These are phyloP conservation scores for Farysia itapuensis DNA, from an alignment of 1,284 basidiomycete species.

Conservation along the genomic window DNA sequence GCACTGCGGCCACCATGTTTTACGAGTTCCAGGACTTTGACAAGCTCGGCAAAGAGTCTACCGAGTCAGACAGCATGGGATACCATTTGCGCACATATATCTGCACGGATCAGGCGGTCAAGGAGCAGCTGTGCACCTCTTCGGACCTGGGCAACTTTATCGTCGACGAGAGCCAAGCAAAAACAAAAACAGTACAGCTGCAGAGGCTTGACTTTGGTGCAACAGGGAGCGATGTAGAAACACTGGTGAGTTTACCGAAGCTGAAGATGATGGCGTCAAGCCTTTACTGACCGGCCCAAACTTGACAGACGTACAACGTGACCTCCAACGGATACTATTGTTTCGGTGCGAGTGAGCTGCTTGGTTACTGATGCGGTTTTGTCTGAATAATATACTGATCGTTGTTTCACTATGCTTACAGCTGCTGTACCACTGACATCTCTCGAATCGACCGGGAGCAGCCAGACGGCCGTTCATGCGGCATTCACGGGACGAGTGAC, in stretches of 20 bases:
- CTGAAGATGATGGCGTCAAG: background rate
- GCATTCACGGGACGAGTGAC: conserved; percentile 77
- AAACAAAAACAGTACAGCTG: conserved; percentile 22
- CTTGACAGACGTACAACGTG: conserved; percentile 69
- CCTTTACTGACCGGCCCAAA: background rate
- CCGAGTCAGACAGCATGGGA: conserved; percentile 54
- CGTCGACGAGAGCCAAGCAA: conserved; percentile 29
- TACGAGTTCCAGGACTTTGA: conserved; percentile 90
- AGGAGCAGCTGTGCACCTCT: conserved; percentile 30
- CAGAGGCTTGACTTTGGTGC: conserved; percentile 42
- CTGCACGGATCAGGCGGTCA: conserved; percentile 28
- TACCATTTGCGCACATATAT: conserved; percentile 69
- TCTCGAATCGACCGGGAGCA: conserved; percentile 41
- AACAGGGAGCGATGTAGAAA: conserved; percentile 7
- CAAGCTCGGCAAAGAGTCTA: conserved; percentile 72
- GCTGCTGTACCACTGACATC: conserved; percentile 83
- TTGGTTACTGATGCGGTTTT: background rate
- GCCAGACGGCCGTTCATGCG: conserved; percentile 66
- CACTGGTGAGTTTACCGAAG: conserved; percentile 10
- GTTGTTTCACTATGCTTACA: conserved; percentile 61
- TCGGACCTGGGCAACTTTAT: conserved; percentile 52
- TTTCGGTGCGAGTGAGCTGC: conserved; percentile 68
- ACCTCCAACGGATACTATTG: conserved; percentile 91
- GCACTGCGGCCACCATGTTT: conserved; percentile 89
- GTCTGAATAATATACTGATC: background rate